Evolutionary conservation across 306 rosid genomes (phyloP), one percentile per base, ranked within the genome.

Genomic region (Glycine latifolia): DNA sequence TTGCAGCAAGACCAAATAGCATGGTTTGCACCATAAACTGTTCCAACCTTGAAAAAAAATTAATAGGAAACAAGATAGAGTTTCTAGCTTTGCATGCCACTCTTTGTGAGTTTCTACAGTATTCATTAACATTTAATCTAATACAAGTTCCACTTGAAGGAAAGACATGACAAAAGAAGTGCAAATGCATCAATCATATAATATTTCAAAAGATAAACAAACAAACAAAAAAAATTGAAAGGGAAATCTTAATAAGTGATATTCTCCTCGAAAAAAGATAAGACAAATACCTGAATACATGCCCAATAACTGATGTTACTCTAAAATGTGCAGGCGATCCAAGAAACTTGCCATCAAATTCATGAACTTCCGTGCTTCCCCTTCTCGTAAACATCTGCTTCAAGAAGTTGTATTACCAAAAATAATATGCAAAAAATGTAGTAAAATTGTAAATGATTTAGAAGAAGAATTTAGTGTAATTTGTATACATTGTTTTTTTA

Each of bases 251-350:
- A 47, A 60, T 65, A 73, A 63, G 61, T 69, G 67, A 63, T 35
- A 1, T 26, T 74, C 72, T 76, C 12, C 11, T 71, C 60, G 14
- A 58, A 72, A 78, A 78, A 81, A 71, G 72, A 77, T 62, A 84
- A 54, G 85, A 80, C 55, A 77, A 83, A 46, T 55, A 95, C 99
- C 99, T 95, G 95, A 93, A 95, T 59, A 95, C 79, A 78, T 95
- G 99, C 17, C 99, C 99, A 85, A 91, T 95, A n/a, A 91, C 99
- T 13, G 99, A 95, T 75, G 99, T 93, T 20, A 95, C 97, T 91
- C 86, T 95, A 67, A 90, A 95, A 15, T 48, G 85, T 1, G 84
- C 95, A 61, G 62, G 89, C 17, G 59, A 80, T 52, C 92, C 89
- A 49, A 46, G 91, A 91, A 95, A 93, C 56, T 4, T 86, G 63